A percentile compares a stretch with the other conserved stretches of the same genome.
These are phyloP conservation scores for Yamadazyma aaseri DNA, from an alignment of 1,139 yeast species.

Conservation along the genomic window DNA sequence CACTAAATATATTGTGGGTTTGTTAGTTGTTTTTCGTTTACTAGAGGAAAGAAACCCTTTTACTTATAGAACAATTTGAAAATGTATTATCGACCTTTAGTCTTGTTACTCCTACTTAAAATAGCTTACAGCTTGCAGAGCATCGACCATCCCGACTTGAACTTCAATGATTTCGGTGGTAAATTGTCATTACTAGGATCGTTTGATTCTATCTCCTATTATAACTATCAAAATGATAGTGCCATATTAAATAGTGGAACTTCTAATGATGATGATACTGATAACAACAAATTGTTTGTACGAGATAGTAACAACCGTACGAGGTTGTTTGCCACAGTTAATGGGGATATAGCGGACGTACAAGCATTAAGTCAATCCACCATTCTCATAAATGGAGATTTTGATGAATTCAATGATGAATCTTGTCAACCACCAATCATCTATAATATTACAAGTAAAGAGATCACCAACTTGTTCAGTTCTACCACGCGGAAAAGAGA, in stretches of 20 bases:
- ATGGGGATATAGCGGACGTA: conserved; percentile 36
- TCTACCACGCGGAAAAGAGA: conserved; percentile 22
- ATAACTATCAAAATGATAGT: conserved; percentile 52
- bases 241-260: conserved; percentile 18
- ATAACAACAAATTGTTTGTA: conserved; percentile 26
- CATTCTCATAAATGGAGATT: conserved; percentile 47
- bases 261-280: conserved; percentile 3
- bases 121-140: neutral
- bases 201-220: conserved; percentile 60
- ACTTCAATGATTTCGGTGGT: conserved; percentile 34
- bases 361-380: conserved; percentile 25
- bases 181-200: conserved; percentile 63
- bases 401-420: conserved; percentile 32
- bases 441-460: conserved; percentile 48
- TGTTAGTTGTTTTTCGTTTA: too few species aligned
- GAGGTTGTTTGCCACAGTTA: conserved; percentile 28
- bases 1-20: conserved; percentile 1
- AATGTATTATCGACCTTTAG: conserved; percentile 1
- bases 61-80: too few species aligned
- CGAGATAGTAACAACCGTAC: conserved; percentile 29
- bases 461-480: conserved; percentile 36
- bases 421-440: conserved; percentile 52
- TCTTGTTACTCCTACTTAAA: neutral
- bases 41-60: too few species aligned
- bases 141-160: conserved; percentile 25